A percentile compares a stretch with the other conserved stretches of the same genome.
phyloP scores from a whole-genome alignment of 148 eudicot species.

The Rhododendron mucronatum region DNA sequence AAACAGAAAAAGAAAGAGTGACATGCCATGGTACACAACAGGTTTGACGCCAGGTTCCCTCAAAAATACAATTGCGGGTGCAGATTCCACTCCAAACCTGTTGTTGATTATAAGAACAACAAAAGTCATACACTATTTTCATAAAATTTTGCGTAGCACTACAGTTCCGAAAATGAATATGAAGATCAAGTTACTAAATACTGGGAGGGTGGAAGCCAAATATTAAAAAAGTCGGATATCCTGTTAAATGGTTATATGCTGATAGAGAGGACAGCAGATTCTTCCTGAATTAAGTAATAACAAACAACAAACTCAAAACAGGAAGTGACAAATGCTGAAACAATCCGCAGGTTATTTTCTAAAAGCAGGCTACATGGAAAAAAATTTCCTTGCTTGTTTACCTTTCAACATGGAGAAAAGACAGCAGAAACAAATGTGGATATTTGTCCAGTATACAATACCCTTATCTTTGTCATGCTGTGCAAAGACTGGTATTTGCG shows the following conservation, averaged over 20 bases:
- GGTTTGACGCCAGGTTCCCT: conserved; percentile 87
- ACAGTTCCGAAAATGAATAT: not conserved
- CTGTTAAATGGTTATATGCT: not conserved
- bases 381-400: not conserved
- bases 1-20: not conserved
- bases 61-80: conserved; percentile 79
- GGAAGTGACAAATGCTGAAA: not conserved
- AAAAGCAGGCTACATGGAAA: not conserved
- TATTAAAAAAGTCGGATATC: not conserved
- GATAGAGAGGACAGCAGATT: not conserved
- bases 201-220: not conserved
- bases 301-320: not conserved
- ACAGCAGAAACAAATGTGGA: not conserved
- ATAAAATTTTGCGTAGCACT: not conserved
- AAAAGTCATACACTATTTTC: conserved; percentile 5
- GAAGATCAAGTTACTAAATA: not conserved
- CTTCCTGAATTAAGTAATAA: not conserved
- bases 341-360: not conserved
- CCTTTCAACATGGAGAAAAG: not conserved
- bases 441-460: not conserved
- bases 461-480: not conserved
- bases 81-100: conserved; percentile 81
- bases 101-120: conserved; percentile 17
- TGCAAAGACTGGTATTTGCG: not conserved
- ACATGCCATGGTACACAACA: conserved; percentile 66